A percentile compares a stretch with the other conserved stretches of the same genome.
These are phyloP conservation scores for Cadophora sp. DNA, from an alignment of 2,329 filamentous ascomycete species.

Conservation along the genomic window DNA sequence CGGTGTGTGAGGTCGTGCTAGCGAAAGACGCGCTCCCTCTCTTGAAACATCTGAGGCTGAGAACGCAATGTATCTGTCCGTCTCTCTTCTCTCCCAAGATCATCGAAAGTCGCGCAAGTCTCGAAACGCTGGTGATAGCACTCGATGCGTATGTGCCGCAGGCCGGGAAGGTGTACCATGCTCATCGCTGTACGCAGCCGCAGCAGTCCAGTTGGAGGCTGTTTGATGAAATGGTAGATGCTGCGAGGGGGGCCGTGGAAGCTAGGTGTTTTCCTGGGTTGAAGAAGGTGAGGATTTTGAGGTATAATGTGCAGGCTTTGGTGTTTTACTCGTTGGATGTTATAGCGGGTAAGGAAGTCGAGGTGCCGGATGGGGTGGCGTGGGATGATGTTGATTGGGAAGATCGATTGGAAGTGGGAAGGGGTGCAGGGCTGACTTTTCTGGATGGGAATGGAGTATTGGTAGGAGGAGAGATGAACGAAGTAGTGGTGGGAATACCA, in stretches of 20 bases:
- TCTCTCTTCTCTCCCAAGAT: not conserved
- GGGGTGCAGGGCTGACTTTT: not conserved
- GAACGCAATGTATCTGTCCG: not conserved
- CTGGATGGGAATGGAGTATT: not conserved
- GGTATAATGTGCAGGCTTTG: not conserved
- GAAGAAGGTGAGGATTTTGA: slow-evolving; percentile 2
- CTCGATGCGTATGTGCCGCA: not conserved
- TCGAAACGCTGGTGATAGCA: slow-evolving; percentile 9
- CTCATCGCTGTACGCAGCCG: slow-evolving; percentile 5
- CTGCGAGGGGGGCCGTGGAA: not conserved
- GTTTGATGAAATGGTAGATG: not conserved
- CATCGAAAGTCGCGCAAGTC: not conserved
- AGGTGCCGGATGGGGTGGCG: not conserved
- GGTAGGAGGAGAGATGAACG: not conserved
- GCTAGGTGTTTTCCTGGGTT: not conserved
- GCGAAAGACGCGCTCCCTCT: not conserved
- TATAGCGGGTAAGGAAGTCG: not conserved
- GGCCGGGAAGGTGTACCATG: not conserved
- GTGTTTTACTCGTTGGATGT: not conserved
- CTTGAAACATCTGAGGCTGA: not conserved
- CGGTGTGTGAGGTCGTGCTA: not conserved
- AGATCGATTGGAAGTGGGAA: not conserved
- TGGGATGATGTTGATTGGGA: slow-evolving; percentile 9
- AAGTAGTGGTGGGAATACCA: not conserved
- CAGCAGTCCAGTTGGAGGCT: not conserved